Conservation (phyloP, 1,139 yeast species). For the Williopsis jadinii region DNA sequence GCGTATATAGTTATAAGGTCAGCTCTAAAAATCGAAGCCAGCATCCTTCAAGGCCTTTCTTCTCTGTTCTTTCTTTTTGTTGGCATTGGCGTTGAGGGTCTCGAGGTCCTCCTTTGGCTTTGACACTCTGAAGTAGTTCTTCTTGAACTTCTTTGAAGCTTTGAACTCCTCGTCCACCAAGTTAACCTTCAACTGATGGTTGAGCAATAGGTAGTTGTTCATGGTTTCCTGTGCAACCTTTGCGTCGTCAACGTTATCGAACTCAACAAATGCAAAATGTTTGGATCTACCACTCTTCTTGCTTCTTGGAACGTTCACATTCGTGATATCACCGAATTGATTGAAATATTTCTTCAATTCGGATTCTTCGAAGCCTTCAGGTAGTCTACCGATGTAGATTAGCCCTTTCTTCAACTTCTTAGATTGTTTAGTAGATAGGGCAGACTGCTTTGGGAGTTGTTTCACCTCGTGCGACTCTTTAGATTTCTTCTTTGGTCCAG, state of each 20-base stretch:
- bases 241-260: conserved; percentile 68
- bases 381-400: conserved; percentile 85
- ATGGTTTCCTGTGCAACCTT: conserved; percentile 87
- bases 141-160: conserved; percentile 54
- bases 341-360: conserved; percentile 70
- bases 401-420: conserved; percentile 40
- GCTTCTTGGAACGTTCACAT: conserved; percentile 79
- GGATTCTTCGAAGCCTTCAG: conserved; percentile 83
- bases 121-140: conserved; percentile 41
- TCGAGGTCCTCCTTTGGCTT: conserved; percentile 36
- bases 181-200: conserved; percentile 72
- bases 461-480: conserved; percentile 16
- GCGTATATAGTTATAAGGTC: not conserved
- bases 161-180: conserved; percentile 44
- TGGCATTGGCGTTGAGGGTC: conserved; percentile 24
- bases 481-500: conserved; percentile 6
- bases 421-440: conserved; percentile 1
- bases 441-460: conserved; percentile 10
- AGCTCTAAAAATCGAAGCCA: conserved; percentile 15
- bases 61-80: conserved; percentile 27
- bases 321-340: conserved; percentile 81
- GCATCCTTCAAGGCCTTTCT: conserved; percentile 16
- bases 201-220: conserved; percentile 88
- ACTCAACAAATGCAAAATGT: conserved; percentile 90
- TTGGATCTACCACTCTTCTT: conserved; percentile 87